Evolutionary conservation across 116 monocot genomes (phyloP), one percentile per base, ranked within the genome.

Genomic region (Zostera marina): DNA sequence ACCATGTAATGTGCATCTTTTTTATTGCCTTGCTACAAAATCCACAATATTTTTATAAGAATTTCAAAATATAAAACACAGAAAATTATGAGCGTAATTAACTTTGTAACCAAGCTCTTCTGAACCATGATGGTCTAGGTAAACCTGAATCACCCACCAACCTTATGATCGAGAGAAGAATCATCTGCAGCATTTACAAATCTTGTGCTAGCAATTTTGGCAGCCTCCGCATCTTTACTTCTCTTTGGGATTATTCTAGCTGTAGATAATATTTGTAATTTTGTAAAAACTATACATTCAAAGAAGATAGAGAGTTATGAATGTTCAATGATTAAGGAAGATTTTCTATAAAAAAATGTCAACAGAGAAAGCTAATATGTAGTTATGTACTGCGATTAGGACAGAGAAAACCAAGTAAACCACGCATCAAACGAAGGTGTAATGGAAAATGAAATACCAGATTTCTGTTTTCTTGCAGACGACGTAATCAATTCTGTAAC

Each of bases 401-500:
- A 8, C 6, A 38, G 5, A 9, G 38, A 32, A n/a, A 39, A 40
- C 15, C 41, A 14, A 56, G 40, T 6, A n/a, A 40, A 32, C 9
- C 16, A 56, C 11, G 8, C 16, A 22, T 7, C 32, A 55, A 61
- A 60, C 5, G 0, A 53, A 39, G 11, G 43, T 17, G 52, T 23
- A 17, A 62, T 11, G 15, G n/a, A 20, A 0, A 57, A 41, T 40
- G 19, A 54, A 56, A 5, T 82, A 89, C 96, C 83, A 49, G 65
- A 53, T 61, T 72, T 85, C 23, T 73, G 75, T 57, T 89, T 90
- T 68, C 67, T 85, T 9, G 74, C 70, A 51, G 87, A 87, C 53
- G 93, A 88, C 23, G 86, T 74, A 42, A 96, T 96, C 59, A 96
- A 51, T 19, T 96, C 89, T 19, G 77, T 60, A 52, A 75, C 85